A percentile compares a stretch with the other conserved stretches of the same genome.
These are phyloP conservation scores for Didymella segeticola DNA, from an alignment of 2,329 filamentous ascomycete genomes.

Conservation along the genomic window DNA sequence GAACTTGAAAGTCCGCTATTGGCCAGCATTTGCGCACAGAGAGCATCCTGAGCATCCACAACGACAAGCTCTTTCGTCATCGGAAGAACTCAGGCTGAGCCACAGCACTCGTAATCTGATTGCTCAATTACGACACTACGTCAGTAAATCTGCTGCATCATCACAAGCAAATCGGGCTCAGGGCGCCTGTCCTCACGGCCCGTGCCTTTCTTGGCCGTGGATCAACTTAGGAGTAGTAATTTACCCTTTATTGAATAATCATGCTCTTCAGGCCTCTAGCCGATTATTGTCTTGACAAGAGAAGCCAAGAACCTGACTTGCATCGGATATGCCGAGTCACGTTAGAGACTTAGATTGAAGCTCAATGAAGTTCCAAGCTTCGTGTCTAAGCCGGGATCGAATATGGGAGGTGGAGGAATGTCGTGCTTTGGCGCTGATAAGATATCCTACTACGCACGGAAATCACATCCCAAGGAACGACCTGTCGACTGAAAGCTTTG, in stretches of 20 bases:
- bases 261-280: background rate
- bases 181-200: background rate
- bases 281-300: background rate
- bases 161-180: background rate
- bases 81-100: background rate
- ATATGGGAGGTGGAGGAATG: background rate
- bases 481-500: background rate
- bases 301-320: background rate
- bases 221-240: background rate
- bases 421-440: background rate
- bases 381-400: background rate
- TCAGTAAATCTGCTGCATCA: background rate
- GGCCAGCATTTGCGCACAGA: background rate
- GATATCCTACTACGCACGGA: background rate
- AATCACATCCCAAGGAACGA: background rate
- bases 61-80: background rate
- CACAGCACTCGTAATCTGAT: background rate
- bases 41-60: background rate
- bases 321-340: conserved; percentile 1
- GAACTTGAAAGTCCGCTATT: background rate
- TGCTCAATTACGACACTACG: background rate
- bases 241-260: background rate
- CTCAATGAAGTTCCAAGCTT: background rate
- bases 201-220: conserved; percentile 1
- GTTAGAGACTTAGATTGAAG: conserved; percentile 2